phyloP scores from a whole-genome alignment of 805 yeast genomes.

The Sungouiella thailandica region DNA sequence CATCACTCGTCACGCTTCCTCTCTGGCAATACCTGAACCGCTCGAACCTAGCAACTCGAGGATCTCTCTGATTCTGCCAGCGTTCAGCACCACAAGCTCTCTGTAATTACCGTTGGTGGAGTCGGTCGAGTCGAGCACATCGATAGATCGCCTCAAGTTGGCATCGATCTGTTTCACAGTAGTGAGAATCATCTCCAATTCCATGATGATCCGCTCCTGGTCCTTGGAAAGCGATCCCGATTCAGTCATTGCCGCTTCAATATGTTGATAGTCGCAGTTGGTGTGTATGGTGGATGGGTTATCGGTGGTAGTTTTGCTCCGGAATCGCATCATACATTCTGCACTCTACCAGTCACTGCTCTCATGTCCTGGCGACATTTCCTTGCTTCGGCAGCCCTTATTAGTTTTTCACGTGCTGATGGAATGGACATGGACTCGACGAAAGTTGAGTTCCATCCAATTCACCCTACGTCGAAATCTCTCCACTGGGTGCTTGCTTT shows the following conservation, averaged over 20 bases:
- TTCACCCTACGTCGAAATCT: slow-evolving; percentile 48
- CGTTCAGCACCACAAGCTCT: slow-evolving; percentile 16
- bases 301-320: too few relatives aligned
- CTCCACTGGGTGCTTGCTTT: slow-evolving; percentile 63
- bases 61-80: slow-evolving; percentile 14
- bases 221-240: too few relatives aligned
- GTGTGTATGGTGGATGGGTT: too few relatives aligned
- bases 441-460: slow-evolving; percentile 36
- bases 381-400: background rate
- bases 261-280: too few relatives aligned
- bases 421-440: slow-evolving; percentile 26
- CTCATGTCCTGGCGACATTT: too few relatives aligned
- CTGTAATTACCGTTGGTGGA: slow-evolving; percentile 3
- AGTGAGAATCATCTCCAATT: slow-evolving; percentile 29
- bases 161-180: slow-evolving; percentile 28
- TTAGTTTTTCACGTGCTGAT: slow-evolving; percentile 4
- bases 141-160: slow-evolving; percentile 22
- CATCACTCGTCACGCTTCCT: too few relatives aligned
- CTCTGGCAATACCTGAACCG: too few relatives aligned
- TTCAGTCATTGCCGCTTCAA: too few relatives aligned
- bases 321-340: too few relatives aligned
- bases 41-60: slow-evolving; percentile 10
- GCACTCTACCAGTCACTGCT: too few relatives aligned
- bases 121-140: slow-evolving; percentile 10
- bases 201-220: slow-evolving; percentile 26